These are phyloP conservation scores for Pestalotiopsis fici DNA, from an alignment of 2,329 filamentous ascomycete species.

Conservation along the genomic window DNA sequence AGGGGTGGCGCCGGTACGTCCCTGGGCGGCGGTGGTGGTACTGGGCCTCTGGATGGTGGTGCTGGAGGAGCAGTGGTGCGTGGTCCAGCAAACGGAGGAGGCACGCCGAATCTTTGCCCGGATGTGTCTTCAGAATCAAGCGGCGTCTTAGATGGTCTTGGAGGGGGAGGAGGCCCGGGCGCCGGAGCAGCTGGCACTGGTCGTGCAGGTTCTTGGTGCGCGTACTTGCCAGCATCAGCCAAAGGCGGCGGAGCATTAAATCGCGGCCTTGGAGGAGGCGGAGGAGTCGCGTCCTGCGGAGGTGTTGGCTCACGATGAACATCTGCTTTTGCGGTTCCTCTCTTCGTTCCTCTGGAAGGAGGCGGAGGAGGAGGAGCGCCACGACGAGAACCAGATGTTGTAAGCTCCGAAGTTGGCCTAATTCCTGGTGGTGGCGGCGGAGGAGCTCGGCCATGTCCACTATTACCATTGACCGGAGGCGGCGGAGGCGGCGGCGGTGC, in stretches of 20 bases:
- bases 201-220: conserved; percentile 53
- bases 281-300: conserved; percentile 70
- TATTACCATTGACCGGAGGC: conserved; percentile 35
- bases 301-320: conserved; percentile 52
- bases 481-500: conserved; percentile 46
- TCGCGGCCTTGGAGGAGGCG: conserved; percentile 66
- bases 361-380: conserved; percentile 56
- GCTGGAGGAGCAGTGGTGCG: conserved; percentile 68
- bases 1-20: conserved; percentile 37
- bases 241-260: conserved; percentile 88
- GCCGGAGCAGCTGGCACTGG: conserved; percentile 47
- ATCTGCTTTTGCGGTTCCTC: conserved; percentile 43
- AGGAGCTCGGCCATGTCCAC: conserved; percentile 25
- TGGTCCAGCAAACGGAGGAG: conserved; percentile 75
- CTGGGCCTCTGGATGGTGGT: conserved; percentile 69
- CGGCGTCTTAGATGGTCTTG: conserved; percentile 69
- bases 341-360: conserved; percentile 57
- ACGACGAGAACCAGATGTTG: conserved; percentile 37
- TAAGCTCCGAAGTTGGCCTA: conserved; percentile 27
- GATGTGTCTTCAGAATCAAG: conserved; percentile 60
- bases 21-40: conserved; percentile 70
- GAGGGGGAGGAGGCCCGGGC: conserved; percentile 66
- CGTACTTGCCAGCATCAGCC: conserved; percentile 87
- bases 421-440: conserved; percentile 16
- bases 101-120: conserved; percentile 68